Evolutionary conservation across 352 stramenopile species (phyloP).

Genomic region (Aphanomyces cochlioides): DNA sequence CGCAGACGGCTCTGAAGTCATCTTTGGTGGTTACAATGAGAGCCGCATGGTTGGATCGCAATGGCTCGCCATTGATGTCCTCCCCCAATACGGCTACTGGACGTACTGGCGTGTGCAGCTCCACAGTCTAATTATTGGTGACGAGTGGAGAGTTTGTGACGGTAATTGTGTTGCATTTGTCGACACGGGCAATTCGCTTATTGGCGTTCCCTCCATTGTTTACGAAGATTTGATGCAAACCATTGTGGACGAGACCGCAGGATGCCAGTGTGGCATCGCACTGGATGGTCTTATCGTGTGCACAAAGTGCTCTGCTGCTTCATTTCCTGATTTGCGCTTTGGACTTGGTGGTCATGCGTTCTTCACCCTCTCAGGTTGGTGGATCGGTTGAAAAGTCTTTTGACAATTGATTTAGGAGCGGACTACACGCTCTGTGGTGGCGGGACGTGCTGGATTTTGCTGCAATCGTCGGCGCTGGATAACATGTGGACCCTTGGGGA

Average conservation of each 20-base stretch:
- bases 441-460: conserved; percentile 64
- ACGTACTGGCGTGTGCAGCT: conserved; percentile 76
- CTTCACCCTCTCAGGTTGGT: conserved; percentile 50
- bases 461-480: conserved; percentile 71
- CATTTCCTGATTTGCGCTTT: conserved; percentile 66
- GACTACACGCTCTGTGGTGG: conserved; percentile 81
- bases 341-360: conserved; percentile 58
- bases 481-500: conserved; percentile 96
- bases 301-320: conserved; percentile 56
- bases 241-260: conserved; percentile 51
- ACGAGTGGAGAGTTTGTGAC: conserved; percentile 23
- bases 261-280: conserved; percentile 75
- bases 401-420: conserved; percentile 19
- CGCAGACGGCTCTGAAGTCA: conserved; percentile 60
- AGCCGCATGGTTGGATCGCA: conserved; percentile 47
- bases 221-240: conserved; percentile 77
- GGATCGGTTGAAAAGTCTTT: too few relatives aligned
- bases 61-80: conserved; percentile 68
- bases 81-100: conserved; percentile 75
- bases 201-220: conserved; percentile 87
- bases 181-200: conserved; percentile 96
- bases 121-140: conserved; percentile 52
- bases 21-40: conserved; percentile 64
- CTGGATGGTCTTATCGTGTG: conserved; percentile 72
- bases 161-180: conserved; percentile 89